These are phyloP conservation scores for Phytophthora parvispora DNA, from an alignment of 352 stramenopile species.

Conservation along the genomic window DNA sequence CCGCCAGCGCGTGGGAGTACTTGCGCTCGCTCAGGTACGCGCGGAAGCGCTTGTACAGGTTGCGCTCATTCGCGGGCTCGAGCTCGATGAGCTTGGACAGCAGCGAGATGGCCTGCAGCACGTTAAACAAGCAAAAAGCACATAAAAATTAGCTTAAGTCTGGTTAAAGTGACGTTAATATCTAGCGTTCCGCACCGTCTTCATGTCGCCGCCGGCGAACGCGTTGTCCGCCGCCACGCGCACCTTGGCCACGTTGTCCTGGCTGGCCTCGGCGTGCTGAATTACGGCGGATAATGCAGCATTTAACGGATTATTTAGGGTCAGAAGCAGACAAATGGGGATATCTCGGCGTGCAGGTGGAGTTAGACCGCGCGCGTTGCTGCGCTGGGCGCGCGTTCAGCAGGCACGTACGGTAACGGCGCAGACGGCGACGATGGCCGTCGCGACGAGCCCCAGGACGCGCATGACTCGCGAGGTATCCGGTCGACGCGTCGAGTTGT, in stretches of 20 bases:
- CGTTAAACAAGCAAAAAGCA: neutral
- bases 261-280: constrained; percentile 34
- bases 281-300: constrained; percentile 1
- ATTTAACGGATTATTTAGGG: constrained; percentile 5
- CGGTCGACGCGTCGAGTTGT: constrained; percentile 14
- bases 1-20: constrained; percentile 75
- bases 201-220: constrained; percentile 84
- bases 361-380: neutral
- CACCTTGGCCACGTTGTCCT: constrained; percentile 64
- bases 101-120: constrained; percentile 74
- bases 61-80: constrained; percentile 81
- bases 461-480: constrained; percentile 29
- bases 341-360: constrained; percentile 11
- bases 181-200: constrained; percentile 44
- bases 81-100: constrained; percentile 86
- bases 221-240: constrained; percentile 83
- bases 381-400: neutral
- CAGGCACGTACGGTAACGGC: constrained; percentile 21
- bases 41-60: constrained; percentile 89
- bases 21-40: constrained; percentile 87
- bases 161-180: neutral
- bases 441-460: constrained; percentile 32
- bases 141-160: neutral
- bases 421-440: constrained; percentile 30
- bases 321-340: neutral